Percentiles rank a stretch among this genome's conserved stretches.
Evolutionary conservation across 495 filamentous ascomycete species (phyloP).

Genomic region (Xylaria telfairii): DNA sequence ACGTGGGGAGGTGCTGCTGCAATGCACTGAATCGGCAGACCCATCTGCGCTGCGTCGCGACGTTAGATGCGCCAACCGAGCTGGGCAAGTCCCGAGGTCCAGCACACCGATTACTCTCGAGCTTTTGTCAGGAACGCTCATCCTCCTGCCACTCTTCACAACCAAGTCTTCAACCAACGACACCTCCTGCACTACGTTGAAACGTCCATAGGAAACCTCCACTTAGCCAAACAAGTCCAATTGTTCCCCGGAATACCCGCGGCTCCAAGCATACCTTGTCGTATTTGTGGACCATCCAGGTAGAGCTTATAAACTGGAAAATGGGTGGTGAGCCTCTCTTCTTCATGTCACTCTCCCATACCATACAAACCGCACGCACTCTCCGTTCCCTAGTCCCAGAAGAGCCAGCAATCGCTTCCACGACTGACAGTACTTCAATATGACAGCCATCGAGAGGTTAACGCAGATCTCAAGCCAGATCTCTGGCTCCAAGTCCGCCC

Average conservation of each 20-base stretch:
- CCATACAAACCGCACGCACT: not conserved
- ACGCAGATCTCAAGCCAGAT: slow-evolving; percentile 55
- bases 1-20: slow-evolving; percentile 23
- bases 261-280: slow-evolving; percentile 1
- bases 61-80: slow-evolving; percentile 12
- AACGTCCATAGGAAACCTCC: not conserved
- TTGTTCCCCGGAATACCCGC: slow-evolving; percentile 16
- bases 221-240: not conserved
- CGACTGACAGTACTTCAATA: slow-evolving; percentile 27
- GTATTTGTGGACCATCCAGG: slow-evolving; percentile 18
- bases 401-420: not conserved
- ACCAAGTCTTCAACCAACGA: not conserved
- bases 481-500: slow-evolving; percentile 48
- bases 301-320: slow-evolving; percentile 22
- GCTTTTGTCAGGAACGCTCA: slow-evolving; percentile 5
- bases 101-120: slow-evolving; percentile 14
- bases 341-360: not conserved
- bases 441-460: slow-evolving; percentile 53
- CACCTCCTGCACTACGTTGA: not conserved
- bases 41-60: not conserved
- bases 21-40: slow-evolving; percentile 6
- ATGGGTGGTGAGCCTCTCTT: slow-evolving; percentile 40
- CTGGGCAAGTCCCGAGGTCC: slow-evolving; percentile 33
- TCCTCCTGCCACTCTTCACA: not conserved
- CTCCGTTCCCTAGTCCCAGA: not conserved